Evolutionary conservation across 495 filamentous ascomycete species (phyloP).

Genomic region (Trichoderma gamsii): DNA sequence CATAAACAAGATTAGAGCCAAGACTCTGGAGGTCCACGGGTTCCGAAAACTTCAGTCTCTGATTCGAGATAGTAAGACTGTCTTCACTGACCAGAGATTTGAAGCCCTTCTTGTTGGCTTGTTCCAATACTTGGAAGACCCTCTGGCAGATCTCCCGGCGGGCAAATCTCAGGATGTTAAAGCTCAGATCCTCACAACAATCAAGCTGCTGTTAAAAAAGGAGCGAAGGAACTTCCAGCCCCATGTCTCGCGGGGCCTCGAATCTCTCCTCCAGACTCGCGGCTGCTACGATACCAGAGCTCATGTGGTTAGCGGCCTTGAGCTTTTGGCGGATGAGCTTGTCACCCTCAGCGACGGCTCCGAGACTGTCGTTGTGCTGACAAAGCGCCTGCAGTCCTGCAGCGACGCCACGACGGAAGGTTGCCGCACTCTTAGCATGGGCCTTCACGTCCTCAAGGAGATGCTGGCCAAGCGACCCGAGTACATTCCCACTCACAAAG

Average conservation of each 20-base stretch:
- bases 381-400: slow-evolving; percentile 30
- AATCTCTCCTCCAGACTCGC: slow-evolving; percentile 61
- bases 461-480: slow-evolving; percentile 36
- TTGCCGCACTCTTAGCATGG: slow-evolving; percentile 48
- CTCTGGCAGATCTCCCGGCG: slow-evolving; percentile 37
- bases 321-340: slow-evolving; percentile 48
- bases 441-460: slow-evolving; percentile 51
- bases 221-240: slow-evolving; percentile 57
- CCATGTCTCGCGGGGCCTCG: slow-evolving; percentile 58
- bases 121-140: slow-evolving; percentile 66
- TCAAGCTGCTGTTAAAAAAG: slow-evolving; percentile 68
- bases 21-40: slow-evolving; percentile 74
- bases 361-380: slow-evolving; percentile 43
- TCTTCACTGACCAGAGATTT: slow-evolving; percentile 57
- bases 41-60: slow-evolving; percentile 83
- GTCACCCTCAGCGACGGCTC: slow-evolving; percentile 45
- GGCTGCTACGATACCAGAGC: slow-evolving; percentile 51
- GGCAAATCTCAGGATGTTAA: slow-evolving; percentile 68
- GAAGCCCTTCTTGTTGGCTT: slow-evolving; percentile 66
- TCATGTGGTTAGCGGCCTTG: slow-evolving; percentile 49
- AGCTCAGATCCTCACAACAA: slow-evolving; percentile 73
- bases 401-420: slow-evolving; percentile 34
- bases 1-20: slow-evolving; percentile 63
- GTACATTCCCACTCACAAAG: slow-evolving; percentile 33
- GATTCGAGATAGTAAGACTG: slow-evolving; percentile 59